A percentile compares a stretch with the other conserved stretches of the same genome.
Evolutionary conservation across 2,329 filamentous ascomycete genomes (phyloP).

Genomic region (Trichoderma arundinaceum): DNA sequence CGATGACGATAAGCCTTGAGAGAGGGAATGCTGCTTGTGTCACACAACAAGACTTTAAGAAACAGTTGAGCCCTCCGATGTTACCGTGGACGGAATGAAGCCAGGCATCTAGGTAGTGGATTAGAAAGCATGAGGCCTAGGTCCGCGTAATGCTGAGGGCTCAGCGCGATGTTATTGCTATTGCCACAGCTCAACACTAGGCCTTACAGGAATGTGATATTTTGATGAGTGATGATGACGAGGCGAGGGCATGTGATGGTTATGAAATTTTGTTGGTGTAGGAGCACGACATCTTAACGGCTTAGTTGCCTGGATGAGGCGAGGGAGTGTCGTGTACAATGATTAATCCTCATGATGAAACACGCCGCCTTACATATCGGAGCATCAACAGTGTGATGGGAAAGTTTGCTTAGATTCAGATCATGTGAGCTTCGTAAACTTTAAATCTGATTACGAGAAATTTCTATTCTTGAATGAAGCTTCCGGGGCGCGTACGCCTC

Average conservation of each 20-base stretch:
- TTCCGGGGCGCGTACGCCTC: background rate
- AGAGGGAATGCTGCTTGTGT: background rate
- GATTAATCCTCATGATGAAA: background rate
- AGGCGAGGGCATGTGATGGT: conserved; percentile 9
- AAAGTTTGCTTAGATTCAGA: background rate
- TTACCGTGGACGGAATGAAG: background rate
- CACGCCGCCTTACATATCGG: conserved; percentile 5
- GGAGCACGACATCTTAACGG: background rate
- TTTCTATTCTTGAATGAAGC: no score
- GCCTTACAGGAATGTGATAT: background rate
- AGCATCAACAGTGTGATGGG: background rate
- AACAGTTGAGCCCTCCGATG: background rate
- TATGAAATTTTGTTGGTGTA: background rate
- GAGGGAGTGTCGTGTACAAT: background rate
- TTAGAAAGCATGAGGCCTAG: background rate
- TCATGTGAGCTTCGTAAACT: background rate
- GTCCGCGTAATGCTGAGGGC: conserved; percentile 4
- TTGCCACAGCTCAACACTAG: conserved; percentile 9
- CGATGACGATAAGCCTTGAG: background rate
- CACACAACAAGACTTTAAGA: background rate
- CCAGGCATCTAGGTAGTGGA: background rate
- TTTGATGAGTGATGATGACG: conserved; percentile 4
- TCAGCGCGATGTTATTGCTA: background rate
- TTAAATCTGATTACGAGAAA: no score
- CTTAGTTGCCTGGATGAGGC: background rate